These are phyloP conservation scores for Trichocladium antarcticum DNA, from an alignment of 495 filamentous ascomycete species.

Conservation along the genomic window DNA sequence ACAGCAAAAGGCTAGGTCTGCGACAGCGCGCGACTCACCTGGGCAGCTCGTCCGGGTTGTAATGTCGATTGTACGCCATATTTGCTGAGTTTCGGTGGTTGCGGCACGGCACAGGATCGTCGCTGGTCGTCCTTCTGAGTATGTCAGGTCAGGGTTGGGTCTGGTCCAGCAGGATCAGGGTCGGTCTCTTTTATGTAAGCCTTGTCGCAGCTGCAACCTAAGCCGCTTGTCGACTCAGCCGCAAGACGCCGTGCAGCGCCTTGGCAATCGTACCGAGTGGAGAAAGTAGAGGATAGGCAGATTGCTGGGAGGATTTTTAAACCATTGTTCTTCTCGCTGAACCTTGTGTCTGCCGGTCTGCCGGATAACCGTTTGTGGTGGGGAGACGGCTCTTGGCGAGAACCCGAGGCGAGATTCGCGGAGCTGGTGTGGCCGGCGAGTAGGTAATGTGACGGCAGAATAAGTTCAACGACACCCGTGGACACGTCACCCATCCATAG, in stretches of 20 bases:
- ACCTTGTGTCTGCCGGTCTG: not conserved
- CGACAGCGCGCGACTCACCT: conserved; percentile 52
- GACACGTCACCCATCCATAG: no score
- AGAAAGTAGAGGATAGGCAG: not conserved
- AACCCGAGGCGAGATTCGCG: not conserved
- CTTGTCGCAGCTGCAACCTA: not conserved
- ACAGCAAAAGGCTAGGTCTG: not conserved
- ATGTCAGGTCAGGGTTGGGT: conserved; percentile 13
- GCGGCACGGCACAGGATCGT: conserved; percentile 10
- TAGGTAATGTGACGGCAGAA: no score
- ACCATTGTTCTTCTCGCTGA: not conserved
- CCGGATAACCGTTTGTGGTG: no score
- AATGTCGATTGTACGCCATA: conserved; percentile 91
- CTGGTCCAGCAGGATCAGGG: not conserved
- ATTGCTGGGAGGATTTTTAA: not conserved
- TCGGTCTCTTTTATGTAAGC: not conserved
- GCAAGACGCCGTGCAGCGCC: not conserved
- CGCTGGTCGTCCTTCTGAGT: conserved; percentile 12
- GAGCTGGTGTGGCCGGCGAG: not conserved
- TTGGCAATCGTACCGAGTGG: not conserved
- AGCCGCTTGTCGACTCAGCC: conserved; percentile 12
- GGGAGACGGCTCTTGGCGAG: not conserved
- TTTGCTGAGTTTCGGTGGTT: conserved; percentile 13
- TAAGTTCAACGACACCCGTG: no score
- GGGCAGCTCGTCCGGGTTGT: conserved; percentile 95